Conservation (phyloP, 768 basidiomycete species). For the Calocybe gangraenosa region DNA sequence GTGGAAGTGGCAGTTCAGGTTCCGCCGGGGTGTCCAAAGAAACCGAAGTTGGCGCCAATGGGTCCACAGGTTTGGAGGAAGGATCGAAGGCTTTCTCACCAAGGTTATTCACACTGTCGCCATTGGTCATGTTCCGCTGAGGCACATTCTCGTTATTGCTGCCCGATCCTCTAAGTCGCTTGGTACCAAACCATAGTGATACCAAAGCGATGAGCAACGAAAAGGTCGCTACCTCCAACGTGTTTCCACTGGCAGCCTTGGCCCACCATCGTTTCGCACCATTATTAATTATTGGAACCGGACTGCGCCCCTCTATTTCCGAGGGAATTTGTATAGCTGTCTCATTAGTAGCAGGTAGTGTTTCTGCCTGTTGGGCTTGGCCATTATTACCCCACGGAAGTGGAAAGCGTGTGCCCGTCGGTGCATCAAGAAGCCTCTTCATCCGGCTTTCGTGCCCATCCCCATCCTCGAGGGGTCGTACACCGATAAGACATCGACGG, state of each 20-base stretch:
- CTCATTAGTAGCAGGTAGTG: constrained; percentile 2
- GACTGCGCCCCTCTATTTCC: not conserved
- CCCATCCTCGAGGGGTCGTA: constrained; percentile 49
- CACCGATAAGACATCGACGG: constrained; percentile 59
- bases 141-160: not conserved
- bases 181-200: constrained; percentile 29
- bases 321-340: constrained; percentile 1
- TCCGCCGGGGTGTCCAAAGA: constrained; percentile 6
- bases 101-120: not conserved
- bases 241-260: constrained; percentile 6
- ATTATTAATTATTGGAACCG: not conserved
- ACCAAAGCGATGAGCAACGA: constrained; percentile 23
- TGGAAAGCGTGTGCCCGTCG: constrained; percentile 26
- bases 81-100: not conserved
- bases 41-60: constrained; percentile 2
- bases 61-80: not conserved
- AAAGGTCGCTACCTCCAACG: constrained; percentile 22
- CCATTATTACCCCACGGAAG: constrained; percentile 6
- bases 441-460: constrained; percentile 40
- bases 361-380: constrained; percentile 9
- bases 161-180: constrained; percentile 14
- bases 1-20: not conserved
- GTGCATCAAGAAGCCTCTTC: constrained; percentile 57
- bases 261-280: constrained; percentile 11
- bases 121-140: not conserved